phyloP scores from a whole-genome alignment of 129 eudicot species.

The Helianthus tuberosus region DNA sequence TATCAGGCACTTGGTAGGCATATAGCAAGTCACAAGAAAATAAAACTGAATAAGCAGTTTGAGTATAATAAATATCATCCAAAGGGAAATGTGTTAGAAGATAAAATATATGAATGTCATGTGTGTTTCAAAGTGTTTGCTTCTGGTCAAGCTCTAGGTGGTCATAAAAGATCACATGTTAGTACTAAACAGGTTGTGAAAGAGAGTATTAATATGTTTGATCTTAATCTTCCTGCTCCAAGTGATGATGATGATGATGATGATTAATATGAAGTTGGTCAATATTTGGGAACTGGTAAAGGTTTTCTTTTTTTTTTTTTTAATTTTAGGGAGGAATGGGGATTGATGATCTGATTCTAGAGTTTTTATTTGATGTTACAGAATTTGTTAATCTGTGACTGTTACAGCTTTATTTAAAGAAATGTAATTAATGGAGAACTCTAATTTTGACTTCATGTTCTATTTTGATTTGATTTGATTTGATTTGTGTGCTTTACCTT shows the following conservation, averaged over 20 bases:
- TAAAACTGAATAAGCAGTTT: constrained; percentile 8
- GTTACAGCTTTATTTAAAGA: constrained; percentile 32
- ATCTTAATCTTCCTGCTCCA: constrained; percentile 90
- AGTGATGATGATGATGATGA: constrained; percentile 63
- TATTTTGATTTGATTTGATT: too few species aligned
- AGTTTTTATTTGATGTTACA: neutral
- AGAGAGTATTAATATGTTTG: constrained; percentile 43
- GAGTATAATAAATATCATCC: neutral
- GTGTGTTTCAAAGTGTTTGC: constrained; percentile 74
- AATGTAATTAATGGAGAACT: constrained; percentile 36
- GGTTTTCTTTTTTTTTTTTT: constrained; percentile 7
- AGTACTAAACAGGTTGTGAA: constrained; percentile 33
- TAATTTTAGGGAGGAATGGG: constrained; percentile 8
- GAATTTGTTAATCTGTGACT: constrained; percentile 28
- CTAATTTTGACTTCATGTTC: constrained; percentile 15
- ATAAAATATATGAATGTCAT: constrained; percentile 67
- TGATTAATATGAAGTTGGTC: constrained; percentile 38
- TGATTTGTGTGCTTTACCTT: neutral
- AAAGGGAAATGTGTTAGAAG: constrained; percentile 14
- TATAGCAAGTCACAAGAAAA: constrained; percentile 84
- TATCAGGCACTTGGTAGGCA: constrained; percentile 94
- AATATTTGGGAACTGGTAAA: constrained; percentile 42
- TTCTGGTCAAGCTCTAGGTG: constrained; percentile 97
- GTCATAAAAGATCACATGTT: constrained; percentile 85
- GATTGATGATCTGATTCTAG: constrained; percentile 10